Conservation (phyloP, 2,329 filamentous ascomycete genomes). For the Stagonosporopsis cucurbitacearum region DNA sequence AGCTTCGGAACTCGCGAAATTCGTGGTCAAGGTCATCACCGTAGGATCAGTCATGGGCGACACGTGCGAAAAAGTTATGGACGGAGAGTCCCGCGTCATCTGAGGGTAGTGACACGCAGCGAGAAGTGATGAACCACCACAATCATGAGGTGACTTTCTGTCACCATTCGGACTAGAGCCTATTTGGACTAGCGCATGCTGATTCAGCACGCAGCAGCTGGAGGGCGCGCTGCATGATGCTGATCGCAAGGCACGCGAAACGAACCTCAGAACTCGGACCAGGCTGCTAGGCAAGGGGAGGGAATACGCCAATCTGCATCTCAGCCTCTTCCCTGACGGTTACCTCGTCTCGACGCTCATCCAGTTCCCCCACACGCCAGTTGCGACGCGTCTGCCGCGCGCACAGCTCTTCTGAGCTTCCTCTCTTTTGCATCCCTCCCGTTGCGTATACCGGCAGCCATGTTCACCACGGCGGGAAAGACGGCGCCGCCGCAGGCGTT, state of each 20-base stretch:
- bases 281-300: slow-evolving; percentile 15
- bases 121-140: neutral
- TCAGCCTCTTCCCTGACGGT: slow-evolving; percentile 1
- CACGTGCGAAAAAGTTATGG: neutral
- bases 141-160: neutral
- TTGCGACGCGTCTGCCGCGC: slow-evolving; percentile 42
- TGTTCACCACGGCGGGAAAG: slow-evolving; percentile 51
- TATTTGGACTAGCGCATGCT: slow-evolving; percentile 8
- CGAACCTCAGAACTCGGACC: slow-evolving; percentile 23
- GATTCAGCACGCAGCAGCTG: slow-evolving; percentile 29
- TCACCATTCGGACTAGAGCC: neutral
- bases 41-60: neutral
- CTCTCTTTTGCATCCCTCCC: slow-evolving; percentile 27
- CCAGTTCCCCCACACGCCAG: slow-evolving; percentile 2
- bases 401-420: slow-evolving; percentile 41
- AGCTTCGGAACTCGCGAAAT: slow-evolving; percentile 1
- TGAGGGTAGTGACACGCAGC: neutral
- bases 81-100: neutral
- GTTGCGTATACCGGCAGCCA: slow-evolving; percentile 37
- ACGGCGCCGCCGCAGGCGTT: slow-evolving; percentile 78
- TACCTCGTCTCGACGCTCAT: slow-evolving; percentile 5
- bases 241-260: slow-evolving; percentile 35
- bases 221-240: slow-evolving; percentile 31
- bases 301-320: slow-evolving; percentile 10
- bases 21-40: slow-evolving; percentile 2